Evolutionary conservation across 192 early-diverging fungal species (phyloP), one percentile per base, ranked within the genome.

Genomic region (Obelidium mucronatum): DNA sequence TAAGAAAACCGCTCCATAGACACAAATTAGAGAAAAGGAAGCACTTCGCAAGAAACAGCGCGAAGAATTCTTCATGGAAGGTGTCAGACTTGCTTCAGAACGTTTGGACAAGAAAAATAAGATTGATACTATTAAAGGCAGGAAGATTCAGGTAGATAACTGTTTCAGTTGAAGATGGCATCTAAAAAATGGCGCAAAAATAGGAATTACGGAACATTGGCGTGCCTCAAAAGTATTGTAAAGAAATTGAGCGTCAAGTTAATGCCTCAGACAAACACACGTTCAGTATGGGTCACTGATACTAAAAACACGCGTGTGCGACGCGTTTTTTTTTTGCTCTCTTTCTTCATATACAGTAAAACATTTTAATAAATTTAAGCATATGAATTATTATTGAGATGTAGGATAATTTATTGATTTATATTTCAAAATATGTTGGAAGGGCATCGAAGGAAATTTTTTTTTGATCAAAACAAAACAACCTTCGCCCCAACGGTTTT

Each of bases 11-110:
- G 17, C 3, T 74, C 2, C 11, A 6, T 72, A 88, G 81, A 72
- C 79, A 2, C 88, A 89, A 75, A 89, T 89, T 28, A 55, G 34
- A 15, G 83, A 88, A 67, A 87, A 87, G 67, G 88, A 89, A 63
- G 58, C 39, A 6, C 3, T 78, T 35, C 54, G 78, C 30, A 64
- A 74, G 35, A 86, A 87, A 74, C 64, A 54, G 26, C 76, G 88
- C 5, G 84, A 88, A 19, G 88, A 89, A 13, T 89, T 89, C 77
- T 89, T 89, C 68, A 83, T 84, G 82, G 88, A 89, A 54, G 88
- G 88, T 22, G 72, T 86, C 11, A 48, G 80, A 11, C 80, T 84
- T 5, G 81, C 81, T 1, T 53, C 77, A 62, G 88, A 89, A 67
- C 70, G 86, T 36, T 30, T 36, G 28, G 88, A 89, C 55, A 89